A percentile compares a stretch with the other conserved stretches of the same genome.
These are phyloP conservation scores for Rhododendron williamsianum DNA, from an alignment of 148 eudicot species.

Conservation along the genomic window DNA sequence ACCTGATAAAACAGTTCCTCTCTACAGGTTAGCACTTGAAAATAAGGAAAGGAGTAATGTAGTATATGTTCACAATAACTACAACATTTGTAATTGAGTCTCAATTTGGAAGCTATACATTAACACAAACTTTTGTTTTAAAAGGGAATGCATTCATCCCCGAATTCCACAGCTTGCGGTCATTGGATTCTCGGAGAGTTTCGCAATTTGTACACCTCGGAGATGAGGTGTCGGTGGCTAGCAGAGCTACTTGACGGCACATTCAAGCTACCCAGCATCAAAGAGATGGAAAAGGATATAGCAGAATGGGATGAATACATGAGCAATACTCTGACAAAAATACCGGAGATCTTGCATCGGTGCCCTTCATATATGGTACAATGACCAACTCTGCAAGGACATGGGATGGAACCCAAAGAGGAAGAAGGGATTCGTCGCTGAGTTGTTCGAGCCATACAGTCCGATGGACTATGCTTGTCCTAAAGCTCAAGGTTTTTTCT, in stretches of 20 bases:
- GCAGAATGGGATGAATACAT: conserved; percentile 40
- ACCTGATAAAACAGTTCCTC: conserved; percentile 22
- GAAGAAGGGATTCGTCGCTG: conserved; percentile 49
- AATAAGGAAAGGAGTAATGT: background rate
- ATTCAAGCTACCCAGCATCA: conserved; percentile 47
- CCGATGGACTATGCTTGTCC: conserved; percentile 45
- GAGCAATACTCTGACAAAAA: conserved; percentile 27
- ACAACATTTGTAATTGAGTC: background rate
- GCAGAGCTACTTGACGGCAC: conserved; percentile 48
- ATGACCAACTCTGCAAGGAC: conserved; percentile 68
- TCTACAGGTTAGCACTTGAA: conserved; percentile 43
- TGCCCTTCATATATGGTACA: conserved; percentile 49
- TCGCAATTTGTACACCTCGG: conserved; percentile 53
- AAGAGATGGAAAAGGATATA: conserved; percentile 56
- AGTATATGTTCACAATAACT: background rate
- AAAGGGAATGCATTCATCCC: conserved; percentile 71
- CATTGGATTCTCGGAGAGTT: conserved; percentile 53
- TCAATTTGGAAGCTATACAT: background rate
- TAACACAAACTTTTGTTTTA: background rate
- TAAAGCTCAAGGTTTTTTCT: background rate
- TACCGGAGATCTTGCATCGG: conserved; percentile 53
- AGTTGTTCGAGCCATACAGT: conserved; percentile 60
- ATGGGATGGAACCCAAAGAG: conserved; percentile 64
- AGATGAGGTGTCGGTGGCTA: conserved; percentile 58
- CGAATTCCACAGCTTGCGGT: conserved; percentile 64